Evolutionary conservation across 1,284 basidiomycete genomes (phyloP).

Genomic region (Testicularia cyperi): DNA sequence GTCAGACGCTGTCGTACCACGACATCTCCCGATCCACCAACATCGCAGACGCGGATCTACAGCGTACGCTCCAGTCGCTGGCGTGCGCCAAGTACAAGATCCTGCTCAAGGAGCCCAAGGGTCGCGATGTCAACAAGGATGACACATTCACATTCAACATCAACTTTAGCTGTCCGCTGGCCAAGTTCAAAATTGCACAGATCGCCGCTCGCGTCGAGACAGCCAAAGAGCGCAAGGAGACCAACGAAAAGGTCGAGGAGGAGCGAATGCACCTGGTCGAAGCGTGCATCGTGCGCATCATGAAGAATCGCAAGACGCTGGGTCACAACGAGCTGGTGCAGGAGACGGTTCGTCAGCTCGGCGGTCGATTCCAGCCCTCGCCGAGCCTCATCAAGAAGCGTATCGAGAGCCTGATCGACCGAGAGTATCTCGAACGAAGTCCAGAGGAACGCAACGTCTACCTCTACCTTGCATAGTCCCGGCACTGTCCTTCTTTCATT

Average conservation of each 20-base stretch:
- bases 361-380: constrained; percentile 80
- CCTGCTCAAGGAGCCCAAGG: constrained; percentile 84
- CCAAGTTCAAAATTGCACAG: constrained; percentile 91
- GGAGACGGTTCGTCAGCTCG: constrained; percentile 84
- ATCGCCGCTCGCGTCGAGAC: constrained; percentile 83
- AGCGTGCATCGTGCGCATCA: constrained; percentile 86
- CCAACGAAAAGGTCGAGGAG: constrained; percentile 85
- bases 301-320: constrained; percentile 94
- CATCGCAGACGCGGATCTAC: constrained; percentile 77
- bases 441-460: constrained; percentile 41
- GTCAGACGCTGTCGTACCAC: constrained; percentile 20
- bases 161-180: constrained; percentile 76
- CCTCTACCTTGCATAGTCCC: constrained; percentile 55
- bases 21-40: constrained; percentile 35
- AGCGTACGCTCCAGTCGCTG: constrained; percentile 88
- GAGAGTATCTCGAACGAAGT: constrained; percentile 54
- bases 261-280: constrained; percentile 88
- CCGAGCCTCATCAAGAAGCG: constrained; percentile 87
- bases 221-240: constrained; percentile 84
- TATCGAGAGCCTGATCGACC: constrained; percentile 89
- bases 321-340: constrained; percentile 84
- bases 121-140: constrained; percentile 73
- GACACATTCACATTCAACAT: constrained; percentile 90
- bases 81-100: constrained; percentile 97
- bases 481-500: too few relatives aligned